A percentile compares a stretch with the other conserved stretches of the same genome.
Evolutionary conservation across 2,329 filamentous ascomycete genomes (phyloP).

Genomic region (Arthroderma sp.): DNA sequence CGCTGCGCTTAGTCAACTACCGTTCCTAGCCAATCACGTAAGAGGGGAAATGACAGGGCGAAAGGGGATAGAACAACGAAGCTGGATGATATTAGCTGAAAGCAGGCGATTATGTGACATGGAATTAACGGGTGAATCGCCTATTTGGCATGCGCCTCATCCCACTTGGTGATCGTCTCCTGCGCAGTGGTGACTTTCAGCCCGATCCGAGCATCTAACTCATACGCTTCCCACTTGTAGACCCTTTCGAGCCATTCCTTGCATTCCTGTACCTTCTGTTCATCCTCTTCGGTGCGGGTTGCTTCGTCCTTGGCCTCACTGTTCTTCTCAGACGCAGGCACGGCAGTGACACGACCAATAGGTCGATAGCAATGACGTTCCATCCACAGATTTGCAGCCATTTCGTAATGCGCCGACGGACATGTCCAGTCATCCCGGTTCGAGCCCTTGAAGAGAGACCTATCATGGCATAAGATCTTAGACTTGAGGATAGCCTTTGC

Average conservation of each 20-base stretch:
- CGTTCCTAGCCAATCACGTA: not conserved
- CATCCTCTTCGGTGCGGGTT: constrained; percentile 19
- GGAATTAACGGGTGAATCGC: not conserved
- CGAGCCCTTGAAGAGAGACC: constrained; percentile 40
- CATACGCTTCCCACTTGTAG: constrained; percentile 49
- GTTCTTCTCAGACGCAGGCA: not conserved
- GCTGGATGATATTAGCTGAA: not conserved
- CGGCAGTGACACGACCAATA: not conserved
- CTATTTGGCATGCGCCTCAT: constrained; percentile 19
- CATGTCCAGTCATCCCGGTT: constrained; percentile 47
- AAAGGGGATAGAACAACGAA: not conserved
- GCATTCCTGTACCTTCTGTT: constrained; percentile 39
- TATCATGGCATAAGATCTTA: constrained; percentile 50
- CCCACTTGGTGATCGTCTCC: constrained; percentile 36
- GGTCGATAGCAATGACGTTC: constrained; percentile 39
- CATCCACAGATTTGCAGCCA: constrained; percentile 69
- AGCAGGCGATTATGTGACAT: not conserved
- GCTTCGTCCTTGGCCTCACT: not conserved
- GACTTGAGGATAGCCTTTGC: constrained; percentile 53
- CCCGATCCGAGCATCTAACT: constrained; percentile 47
- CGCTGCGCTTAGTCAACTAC: too few species aligned
- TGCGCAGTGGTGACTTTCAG: constrained; percentile 38
- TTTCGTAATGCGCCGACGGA: constrained; percentile 75
- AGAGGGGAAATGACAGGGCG: not conserved
- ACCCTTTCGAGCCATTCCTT: constrained; percentile 46